Conservation (phyloP, 148 eudicot species). For the Hydrangea macrophylla region DNA sequence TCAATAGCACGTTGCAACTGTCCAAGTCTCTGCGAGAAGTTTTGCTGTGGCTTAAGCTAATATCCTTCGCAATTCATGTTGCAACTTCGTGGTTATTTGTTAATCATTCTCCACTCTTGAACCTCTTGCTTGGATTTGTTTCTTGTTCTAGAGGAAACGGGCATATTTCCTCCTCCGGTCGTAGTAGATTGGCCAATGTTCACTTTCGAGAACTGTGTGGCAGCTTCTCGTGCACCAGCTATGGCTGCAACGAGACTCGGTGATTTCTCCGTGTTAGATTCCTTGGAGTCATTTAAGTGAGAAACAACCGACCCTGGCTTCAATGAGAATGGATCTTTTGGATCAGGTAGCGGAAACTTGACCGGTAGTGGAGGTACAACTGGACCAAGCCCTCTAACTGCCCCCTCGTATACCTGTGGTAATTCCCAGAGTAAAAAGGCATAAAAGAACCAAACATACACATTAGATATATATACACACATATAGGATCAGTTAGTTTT, state of each 20-base stretch:
- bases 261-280: slow-evolving; percentile 32
- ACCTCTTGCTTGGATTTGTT: slow-evolving; percentile 20
- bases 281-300: slow-evolving; percentile 14
- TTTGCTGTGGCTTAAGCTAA: not conserved
- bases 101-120: slow-evolving; percentile 12
- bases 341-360: slow-evolving; percentile 54
- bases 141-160: slow-evolving; percentile 52
- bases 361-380: slow-evolving; percentile 35
- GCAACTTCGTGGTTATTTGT: not conserved
- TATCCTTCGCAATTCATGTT: not conserved
- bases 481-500: not conserved
- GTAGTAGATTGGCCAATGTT: slow-evolving; percentile 9
- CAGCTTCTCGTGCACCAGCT: slow-evolving; percentile 68
- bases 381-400: slow-evolving; percentile 43
- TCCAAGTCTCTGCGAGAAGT: not conserved
- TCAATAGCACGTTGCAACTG: not conserved
- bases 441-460: not conserved
- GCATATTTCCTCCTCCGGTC: slow-evolving; percentile 15
- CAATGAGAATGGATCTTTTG: slow-evolving; percentile 50
- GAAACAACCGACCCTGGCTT: slow-evolving; percentile 56
- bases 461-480: not conserved
- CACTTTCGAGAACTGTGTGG: slow-evolving; percentile 54
- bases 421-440: not conserved
- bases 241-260: slow-evolving; percentile 53
- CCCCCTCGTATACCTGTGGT: slow-evolving; percentile 48